Conservation (phyloP, 768 basidiomycete species). For the Boletus insuetus region DNA sequence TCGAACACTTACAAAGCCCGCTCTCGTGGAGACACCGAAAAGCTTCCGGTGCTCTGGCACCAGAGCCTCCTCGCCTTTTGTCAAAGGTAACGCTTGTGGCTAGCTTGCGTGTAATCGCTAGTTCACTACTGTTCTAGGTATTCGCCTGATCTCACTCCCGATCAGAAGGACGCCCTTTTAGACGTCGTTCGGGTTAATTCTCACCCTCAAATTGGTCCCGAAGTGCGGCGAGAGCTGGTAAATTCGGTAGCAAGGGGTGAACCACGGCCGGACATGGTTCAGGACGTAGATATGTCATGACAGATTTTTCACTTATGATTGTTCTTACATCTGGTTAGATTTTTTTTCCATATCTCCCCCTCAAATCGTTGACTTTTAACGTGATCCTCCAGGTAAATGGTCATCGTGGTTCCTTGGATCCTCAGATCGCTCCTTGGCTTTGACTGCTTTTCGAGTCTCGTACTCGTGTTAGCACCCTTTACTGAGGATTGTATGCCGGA, state of each 20-base stretch:
- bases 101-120: not conserved
- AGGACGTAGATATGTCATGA: slow-evolving; percentile 64
- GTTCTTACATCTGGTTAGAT: not conserved
- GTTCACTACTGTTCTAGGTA: slow-evolving; percentile 53
- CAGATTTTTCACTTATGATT: not conserved
- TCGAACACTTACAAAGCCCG: slow-evolving; percentile 86
- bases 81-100: slow-evolving; percentile 64
- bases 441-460: too few species aligned
- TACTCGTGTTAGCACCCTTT: too few species aligned
- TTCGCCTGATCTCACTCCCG: slow-evolving; percentile 88
- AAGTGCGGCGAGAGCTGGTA: slow-evolving; percentile 87
- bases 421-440: too few species aligned
- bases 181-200: slow-evolving; percentile 86
- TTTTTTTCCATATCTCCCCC: not conserved
- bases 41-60: slow-evolving; percentile 97
- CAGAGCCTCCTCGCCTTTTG: slow-evolving; percentile 93
- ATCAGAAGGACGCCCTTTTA: slow-evolving; percentile 96
- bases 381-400: too few species aligned
- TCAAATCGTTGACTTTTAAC: not conserved
- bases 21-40: slow-evolving; percentile 64
- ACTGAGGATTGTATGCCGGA: too few species aligned
- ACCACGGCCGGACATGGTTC: slow-evolving; percentile 59
- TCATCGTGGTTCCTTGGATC: too few species aligned
- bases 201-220: slow-evolving; percentile 84
- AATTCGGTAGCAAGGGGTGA: slow-evolving; percentile 87